Evolutionary conservation across 2,329 filamentous ascomycete genomes (phyloP), one percentile per base, ranked within the genome.

Genomic region (Pseudocercospora cruenta): DNA sequence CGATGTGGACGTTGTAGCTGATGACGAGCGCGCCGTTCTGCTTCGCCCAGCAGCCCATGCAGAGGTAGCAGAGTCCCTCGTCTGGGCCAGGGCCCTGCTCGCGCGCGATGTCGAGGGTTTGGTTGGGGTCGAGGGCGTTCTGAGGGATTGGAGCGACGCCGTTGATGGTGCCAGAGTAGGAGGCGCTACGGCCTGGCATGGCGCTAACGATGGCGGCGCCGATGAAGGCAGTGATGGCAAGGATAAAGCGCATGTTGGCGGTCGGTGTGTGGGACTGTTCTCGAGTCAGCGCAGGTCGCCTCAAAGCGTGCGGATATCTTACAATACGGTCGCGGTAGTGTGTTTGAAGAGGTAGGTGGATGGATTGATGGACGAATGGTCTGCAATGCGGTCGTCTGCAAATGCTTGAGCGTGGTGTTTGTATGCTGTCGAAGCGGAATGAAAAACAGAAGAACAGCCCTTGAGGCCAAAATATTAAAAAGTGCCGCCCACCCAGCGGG

Each of bases 1-100:
- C 58, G 58, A 60, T 60, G 24, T 60, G 43, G 39, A 60, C 39
- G 6, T 60, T 47, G 39, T 60, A 60, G 12, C 22, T 33, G 39
- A 47, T 45, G 1, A 45, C 43, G 2, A 59, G 24, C 1, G 31
- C 57, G 14, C 53, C 53, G 10, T 59, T 39, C 36, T 60, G 21
- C 21, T 60, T 43, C 2, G 33, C 33, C 36, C 43, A 28, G 58
- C 58, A 60, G 36, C 36, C 24, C 39, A 51, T 51, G 19, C 22
- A 21, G 47, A 51, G 47, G 47, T 51, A 51, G 47, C 47, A 21
- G 47, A 7, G 9, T 2, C 1, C 47, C 47, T 51, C 47, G 19
- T 26, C 47, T 12, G 19, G 19, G 47, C 24, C 19, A 0, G 19
- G 19, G 6, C 47, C 22, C 21, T 19, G 16, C 14, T 21, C 47